Evolutionary conservation across 108 stramenopile genomes (phyloP), one percentile per base, ranked within the genome.

Genomic region (Pseudonitzschia multistriata): DNA sequence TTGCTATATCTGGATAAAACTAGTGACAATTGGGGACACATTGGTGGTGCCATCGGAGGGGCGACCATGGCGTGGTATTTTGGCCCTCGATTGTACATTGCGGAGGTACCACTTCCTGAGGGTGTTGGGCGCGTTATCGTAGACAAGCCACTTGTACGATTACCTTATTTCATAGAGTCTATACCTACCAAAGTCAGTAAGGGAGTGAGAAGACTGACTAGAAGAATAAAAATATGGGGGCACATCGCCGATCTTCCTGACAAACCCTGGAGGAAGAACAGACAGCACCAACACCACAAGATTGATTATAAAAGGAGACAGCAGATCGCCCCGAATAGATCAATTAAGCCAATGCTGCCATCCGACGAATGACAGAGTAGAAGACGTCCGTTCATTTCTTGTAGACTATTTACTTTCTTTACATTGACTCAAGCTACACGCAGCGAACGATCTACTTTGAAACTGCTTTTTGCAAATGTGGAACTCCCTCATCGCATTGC

Each of bases 21-120:
- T 10, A 52, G 50, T 74, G 93, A 94, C 71, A 91, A 94, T 56
- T 94, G 87, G 85, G 89, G 82, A 14, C 93, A 94, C 72, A 63
- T 87, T 3, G 85, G 85, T 52, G 88, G 88, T 27, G 78, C 82
- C 47, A 34, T 88, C 37, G 88, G 89, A 14, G 93, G 90, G 17
- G 83, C 79, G 15, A 86, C 76, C n/a, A 88, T 90, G 86, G 82
- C 87, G 1, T 87, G 76, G 47, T 80, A 81, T 62, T 84, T 91
- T 71, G 90, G 90, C 0, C 90, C 93, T 15, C 84, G 83, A 42
- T 61, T 90, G 49, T 87, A 84, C 52, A 57, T 87, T 42, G 80
- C 75, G 8, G 62, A 74, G 25, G 39, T 88, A 27, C 88, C 88
- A n/a, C 24, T 35, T 21, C 25, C 50, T 8, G 59, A 60, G 30